Conservation (phyloP, 352 stramenopile species). For the Pythium monospermum region DNA sequence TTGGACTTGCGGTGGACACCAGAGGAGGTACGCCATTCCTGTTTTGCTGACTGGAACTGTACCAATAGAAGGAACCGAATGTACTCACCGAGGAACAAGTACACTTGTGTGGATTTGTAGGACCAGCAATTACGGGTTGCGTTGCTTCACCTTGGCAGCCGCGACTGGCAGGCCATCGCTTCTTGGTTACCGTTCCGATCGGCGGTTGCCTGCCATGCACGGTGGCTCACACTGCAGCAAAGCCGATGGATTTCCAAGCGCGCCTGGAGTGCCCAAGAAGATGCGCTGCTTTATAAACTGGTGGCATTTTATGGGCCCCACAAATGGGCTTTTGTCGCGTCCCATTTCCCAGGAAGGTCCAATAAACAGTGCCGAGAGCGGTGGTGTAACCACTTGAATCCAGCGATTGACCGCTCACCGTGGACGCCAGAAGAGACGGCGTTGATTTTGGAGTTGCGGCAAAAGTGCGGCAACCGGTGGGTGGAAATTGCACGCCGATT, state of each 20-base stretch:
- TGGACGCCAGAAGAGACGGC: slow-evolving; percentile 89
- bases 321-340: slow-evolving; percentile 86
- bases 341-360: slow-evolving; percentile 80
- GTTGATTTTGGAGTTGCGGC: slow-evolving; percentile 88
- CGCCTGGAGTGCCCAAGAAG: slow-evolving; percentile 83
- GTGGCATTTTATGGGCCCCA: slow-evolving; percentile 88
- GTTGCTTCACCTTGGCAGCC: too few relatives aligned
- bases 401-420: slow-evolving; percentile 80
- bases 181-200: too few relatives aligned
- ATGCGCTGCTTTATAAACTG: slow-evolving; percentile 83
- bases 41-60: too few relatives aligned
- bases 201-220: too few relatives aligned
- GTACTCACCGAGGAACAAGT: too few relatives aligned
- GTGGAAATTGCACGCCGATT: slow-evolving; percentile 90
- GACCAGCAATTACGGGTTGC: too few relatives aligned
- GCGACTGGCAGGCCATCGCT: too few relatives aligned
- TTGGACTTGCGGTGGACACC: too few relatives aligned
- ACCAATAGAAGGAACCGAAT: too few relatives aligned
- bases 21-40: too few relatives aligned
- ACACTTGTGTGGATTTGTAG: too few relatives aligned
- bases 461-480: slow-evolving; percentile 91
- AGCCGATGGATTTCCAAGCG: slow-evolving; percentile 82
- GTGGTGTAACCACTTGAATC: slow-evolving; percentile 89
- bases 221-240: too few relatives aligned
- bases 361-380: slow-evolving; percentile 88